Conservation (phyloP, 768 basidiomycete genomes). For the Nidula microcarpa region DNA sequence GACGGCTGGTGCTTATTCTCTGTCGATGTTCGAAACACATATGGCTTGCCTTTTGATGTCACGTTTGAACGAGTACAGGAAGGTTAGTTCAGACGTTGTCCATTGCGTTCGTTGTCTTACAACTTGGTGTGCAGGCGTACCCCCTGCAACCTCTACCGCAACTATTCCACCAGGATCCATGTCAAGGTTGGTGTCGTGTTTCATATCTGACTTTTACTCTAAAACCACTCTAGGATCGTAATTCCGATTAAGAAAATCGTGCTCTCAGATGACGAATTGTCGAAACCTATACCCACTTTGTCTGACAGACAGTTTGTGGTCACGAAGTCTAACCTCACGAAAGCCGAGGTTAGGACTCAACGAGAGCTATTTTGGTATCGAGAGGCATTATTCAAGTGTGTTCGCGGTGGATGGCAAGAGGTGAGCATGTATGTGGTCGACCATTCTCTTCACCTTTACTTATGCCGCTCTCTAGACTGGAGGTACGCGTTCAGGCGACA, state of each 20-base stretch:
- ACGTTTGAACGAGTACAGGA: conserved; percentile 65
- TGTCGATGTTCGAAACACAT: conserved; percentile 88
- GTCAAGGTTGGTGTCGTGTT: conserved; percentile 51
- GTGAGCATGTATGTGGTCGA: conserved; percentile 34
- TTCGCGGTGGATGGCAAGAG: conserved; percentile 84
- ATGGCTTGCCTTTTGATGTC: conserved; percentile 89
- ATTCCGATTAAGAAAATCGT: conserved; percentile 71
- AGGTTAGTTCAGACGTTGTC: conserved; percentile 33
- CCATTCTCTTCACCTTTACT: neutral
- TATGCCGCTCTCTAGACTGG: conserved; percentile 53
- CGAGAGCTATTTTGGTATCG: conserved; percentile 95
- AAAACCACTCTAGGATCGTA: conserved; percentile 43
- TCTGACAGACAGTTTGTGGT: conserved; percentile 92
- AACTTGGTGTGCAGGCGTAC: conserved; percentile 26
- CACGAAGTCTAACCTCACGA: conserved; percentile 61
- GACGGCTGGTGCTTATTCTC: conserved; percentile 84
- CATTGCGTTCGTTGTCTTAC: neutral
- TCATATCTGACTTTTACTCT: neutral
- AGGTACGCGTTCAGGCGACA: conserved; percentile 69
- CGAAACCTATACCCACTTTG: conserved; percentile 75
- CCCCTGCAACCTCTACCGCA: conserved; percentile 40
- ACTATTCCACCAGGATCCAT: conserved; percentile 88
- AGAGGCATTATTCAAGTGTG: conserved; percentile 72
- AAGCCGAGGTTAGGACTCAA: conserved; percentile 57
- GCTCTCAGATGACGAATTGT: conserved; percentile 54